Conservation (phyloP, 345 rosid genomes). For the Camelina neglecta region DNA sequence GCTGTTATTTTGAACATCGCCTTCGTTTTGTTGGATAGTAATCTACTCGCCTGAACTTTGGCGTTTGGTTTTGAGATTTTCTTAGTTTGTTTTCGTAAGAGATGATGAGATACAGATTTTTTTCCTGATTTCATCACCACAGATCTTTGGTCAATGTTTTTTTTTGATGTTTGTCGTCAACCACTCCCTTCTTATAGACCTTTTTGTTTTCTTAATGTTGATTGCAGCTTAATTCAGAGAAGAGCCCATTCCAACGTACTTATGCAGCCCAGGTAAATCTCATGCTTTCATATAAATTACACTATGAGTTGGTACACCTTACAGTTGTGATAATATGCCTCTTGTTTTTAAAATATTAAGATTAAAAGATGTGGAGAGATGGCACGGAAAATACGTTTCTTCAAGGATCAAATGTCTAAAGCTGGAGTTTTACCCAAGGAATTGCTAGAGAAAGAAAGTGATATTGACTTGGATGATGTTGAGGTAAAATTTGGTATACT, state of each 20-base stretch:
- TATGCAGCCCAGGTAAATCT: constrained; percentile 85
- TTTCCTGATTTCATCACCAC: background rate
- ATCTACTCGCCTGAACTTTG: background rate
- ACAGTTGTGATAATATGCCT: constrained; percentile 9
- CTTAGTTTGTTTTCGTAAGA: background rate
- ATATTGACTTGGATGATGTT: constrained; percentile 68
- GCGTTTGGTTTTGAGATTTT: constrained; percentile 9
- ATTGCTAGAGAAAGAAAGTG: constrained; percentile 47
- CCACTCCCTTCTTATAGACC: background rate
- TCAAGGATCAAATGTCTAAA: constrained; percentile 89
- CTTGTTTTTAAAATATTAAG: constrained; percentile 43
- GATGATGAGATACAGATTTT: background rate
- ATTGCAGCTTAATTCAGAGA: constrained; percentile 86
- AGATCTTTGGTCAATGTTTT: constrained; percentile 2
- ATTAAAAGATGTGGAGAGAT: constrained; percentile 92
- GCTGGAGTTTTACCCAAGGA: constrained; percentile 63
- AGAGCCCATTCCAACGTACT: constrained; percentile 95
- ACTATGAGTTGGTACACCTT: background rate
- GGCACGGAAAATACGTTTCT: constrained; percentile 84
- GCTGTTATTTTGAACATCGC: constrained; percentile 10
- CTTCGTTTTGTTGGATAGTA: background rate
- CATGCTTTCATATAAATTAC: background rate
- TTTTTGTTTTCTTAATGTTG: constrained; percentile 23
- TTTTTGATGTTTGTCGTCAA: background rate
- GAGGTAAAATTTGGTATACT: constrained; percentile 56